Evolutionary conservation across 352 stramenopile genomes (phyloP).

Genomic region (Pythium utonaiense): DNA sequence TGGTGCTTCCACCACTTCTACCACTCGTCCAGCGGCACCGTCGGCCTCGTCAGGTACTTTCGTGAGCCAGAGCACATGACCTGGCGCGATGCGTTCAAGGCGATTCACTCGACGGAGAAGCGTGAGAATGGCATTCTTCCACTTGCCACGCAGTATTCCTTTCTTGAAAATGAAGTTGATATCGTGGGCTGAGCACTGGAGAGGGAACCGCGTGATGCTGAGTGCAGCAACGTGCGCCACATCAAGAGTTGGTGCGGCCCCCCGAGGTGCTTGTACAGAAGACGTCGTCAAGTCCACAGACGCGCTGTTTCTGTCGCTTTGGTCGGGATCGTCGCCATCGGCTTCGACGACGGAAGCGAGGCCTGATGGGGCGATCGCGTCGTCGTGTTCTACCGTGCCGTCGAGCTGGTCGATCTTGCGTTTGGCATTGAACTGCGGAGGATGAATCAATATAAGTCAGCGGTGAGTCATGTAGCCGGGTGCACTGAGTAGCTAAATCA

Average conservation of each 20-base stretch:
- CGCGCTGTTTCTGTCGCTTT: background rate
- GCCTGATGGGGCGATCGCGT: no score
- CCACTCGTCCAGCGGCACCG: conserved; percentile 1
- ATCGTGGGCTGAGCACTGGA: conserved; percentile 18
- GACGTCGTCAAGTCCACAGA: no score
- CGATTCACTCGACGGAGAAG: conserved; percentile 8
- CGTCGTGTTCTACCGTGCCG: conserved; percentile 4
- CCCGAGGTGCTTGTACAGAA: no score
- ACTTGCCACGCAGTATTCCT: conserved; percentile 4
- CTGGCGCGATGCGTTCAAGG: conserved; percentile 6
- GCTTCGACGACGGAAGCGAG: no score
- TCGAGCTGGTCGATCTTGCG: conserved; percentile 25
- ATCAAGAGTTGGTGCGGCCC: background rate
- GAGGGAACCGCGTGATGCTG: conserved; percentile 9
- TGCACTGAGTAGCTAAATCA: no score
- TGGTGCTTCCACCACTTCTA: conserved; percentile 12
- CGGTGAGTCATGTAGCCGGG: no score
- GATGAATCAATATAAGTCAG: background rate
- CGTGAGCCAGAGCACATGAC: conserved; percentile 16
- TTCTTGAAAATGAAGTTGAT: conserved; percentile 18
- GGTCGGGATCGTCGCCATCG: no score
- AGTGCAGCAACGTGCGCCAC: conserved; percentile 6
- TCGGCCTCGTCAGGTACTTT: background rate
- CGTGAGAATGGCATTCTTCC: conserved; percentile 16
- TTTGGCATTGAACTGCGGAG: conserved; percentile 10